Conservation (phyloP, 352 stramenopile genomes). For the Globisporangium megalacanthum region DNA sequence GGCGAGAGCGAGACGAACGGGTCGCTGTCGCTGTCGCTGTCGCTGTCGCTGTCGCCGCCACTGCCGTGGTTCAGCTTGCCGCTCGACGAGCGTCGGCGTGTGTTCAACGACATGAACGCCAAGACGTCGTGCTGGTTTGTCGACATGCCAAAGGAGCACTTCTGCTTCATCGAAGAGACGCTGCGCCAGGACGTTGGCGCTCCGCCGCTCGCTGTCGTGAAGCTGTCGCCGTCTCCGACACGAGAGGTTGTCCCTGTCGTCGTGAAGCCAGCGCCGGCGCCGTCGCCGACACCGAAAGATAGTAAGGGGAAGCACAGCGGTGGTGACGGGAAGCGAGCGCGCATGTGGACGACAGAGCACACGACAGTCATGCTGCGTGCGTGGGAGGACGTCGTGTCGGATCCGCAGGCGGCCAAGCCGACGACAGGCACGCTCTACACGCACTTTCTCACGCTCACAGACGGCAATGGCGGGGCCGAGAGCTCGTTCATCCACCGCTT, state of each 20-base stretch:
- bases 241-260: too few relatives aligned
- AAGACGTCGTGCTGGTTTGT: slow-evolving; percentile 3
- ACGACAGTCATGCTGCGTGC: background rate
- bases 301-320: background rate
- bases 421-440: slow-evolving; percentile 1
- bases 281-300: background rate
- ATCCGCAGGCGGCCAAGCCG: background rate
- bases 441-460: background rate
- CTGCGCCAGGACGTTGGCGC: background rate
- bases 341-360: background rate
- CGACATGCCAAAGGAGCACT: background rate
- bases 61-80: background rate
- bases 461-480: background rate
- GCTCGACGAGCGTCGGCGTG: background rate
- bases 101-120: background rate
- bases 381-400: background rate
- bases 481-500: slow-evolving; percentile 3
- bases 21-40: background rate
- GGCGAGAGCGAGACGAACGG: background rate
- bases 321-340: background rate
- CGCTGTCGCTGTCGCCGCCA: too few relatives aligned
- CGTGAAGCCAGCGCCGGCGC: background rate
- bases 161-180: background rate
- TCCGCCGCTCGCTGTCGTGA: background rate
- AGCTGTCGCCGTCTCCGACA: too few relatives aligned